Evolutionary conservation across 306 rosid species (phyloP).

Genomic region (Elaeagnus macrophylla): DNA sequence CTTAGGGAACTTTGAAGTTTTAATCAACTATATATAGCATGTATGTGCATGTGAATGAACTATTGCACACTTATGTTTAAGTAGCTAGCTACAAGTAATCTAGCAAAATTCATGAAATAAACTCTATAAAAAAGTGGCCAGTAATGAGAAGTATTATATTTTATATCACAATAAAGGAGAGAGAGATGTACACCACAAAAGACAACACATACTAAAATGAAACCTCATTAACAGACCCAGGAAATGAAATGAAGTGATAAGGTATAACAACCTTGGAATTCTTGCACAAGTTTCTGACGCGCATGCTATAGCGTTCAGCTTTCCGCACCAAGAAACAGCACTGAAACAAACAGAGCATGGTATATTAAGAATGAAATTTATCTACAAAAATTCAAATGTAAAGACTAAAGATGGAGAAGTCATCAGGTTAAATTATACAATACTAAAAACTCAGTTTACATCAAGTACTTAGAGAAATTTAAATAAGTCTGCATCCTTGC

Average conservation of each 20-base stretch:
- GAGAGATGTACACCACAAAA: too few species aligned
- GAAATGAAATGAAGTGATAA: conserved; percentile 1
- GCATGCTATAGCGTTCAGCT: conserved; percentile 93
- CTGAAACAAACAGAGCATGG: conserved; percentile 32
- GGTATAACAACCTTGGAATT: conserved; percentile 69
- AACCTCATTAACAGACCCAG: neutral
- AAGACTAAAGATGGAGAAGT: neutral
- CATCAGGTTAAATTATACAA: too few species aligned
- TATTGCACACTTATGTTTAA: too few species aligned
- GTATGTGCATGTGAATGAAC: too few species aligned
- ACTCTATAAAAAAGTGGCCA: too few species aligned
- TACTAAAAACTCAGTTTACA: too few species aligned
- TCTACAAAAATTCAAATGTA: neutral
- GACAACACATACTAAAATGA: neutral
- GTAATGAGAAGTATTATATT: neutral
- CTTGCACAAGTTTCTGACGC: conserved; percentile 94
- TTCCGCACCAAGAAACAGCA: conserved; percentile 93
- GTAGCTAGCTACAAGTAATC: too few species aligned
- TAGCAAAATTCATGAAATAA: too few species aligned
- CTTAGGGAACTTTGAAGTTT: too few species aligned
- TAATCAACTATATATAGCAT: too few species aligned
- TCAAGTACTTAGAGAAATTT: too few species aligned
- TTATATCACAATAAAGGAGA: neutral
- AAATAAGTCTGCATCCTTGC: too few species aligned
- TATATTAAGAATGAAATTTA: neutral